Percentiles rank a stretch among this genome's conserved stretches.
phyloP scores from a whole-genome alignment of 1,139 yeast species.

The Kurtzmaniella quercitrusa region DNA sequence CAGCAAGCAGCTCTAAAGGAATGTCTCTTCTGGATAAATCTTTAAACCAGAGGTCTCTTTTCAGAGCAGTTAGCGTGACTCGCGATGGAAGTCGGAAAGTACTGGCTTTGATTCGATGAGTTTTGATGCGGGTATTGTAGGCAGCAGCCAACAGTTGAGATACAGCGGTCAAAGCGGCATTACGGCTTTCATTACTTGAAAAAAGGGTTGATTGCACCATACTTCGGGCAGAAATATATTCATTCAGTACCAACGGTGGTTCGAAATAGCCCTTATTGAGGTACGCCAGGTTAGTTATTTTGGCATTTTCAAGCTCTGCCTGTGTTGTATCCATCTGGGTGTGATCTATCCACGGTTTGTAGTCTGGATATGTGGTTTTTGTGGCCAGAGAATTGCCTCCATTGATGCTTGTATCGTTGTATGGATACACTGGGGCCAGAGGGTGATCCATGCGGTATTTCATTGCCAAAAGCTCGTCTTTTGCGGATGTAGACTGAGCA shows the following conservation, averaged over 20 bases:
- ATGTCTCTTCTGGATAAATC: conserved; percentile 68
- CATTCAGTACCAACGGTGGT: conserved; percentile 55
- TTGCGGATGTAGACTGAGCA: conserved; percentile 8
- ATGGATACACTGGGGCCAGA: conserved; percentile 31
- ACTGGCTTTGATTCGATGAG: conserved; percentile 55
- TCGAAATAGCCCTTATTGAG: conserved; percentile 46
- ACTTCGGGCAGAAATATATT: conserved; percentile 51
- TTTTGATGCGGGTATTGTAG: conserved; percentile 57
- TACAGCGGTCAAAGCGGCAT: conserved; percentile 34
- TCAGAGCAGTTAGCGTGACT: conserved; percentile 83
- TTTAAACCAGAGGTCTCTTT: conserved; percentile 78
- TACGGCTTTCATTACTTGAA: conserved; percentile 35
- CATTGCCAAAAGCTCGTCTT: conserved; percentile 35
- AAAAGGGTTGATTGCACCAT: conserved; percentile 42
- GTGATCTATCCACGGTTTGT: conserved; percentile 71
- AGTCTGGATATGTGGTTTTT: conserved; percentile 61
- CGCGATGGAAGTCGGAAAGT: conserved; percentile 77
- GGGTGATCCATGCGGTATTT: conserved; percentile 39
- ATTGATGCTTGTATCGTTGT: conserved; percentile 16
- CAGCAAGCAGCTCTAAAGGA: conserved; percentile 63
- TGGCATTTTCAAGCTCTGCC: conserved; percentile 21
- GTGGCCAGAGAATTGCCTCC: background rate
- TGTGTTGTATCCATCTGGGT: conserved; percentile 39
- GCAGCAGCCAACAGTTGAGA: conserved; percentile 58
- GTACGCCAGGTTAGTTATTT: conserved; percentile 29